Evolutionary conservation across 176 grass and related monocot genomes (phyloP).

Genomic region (Tillandsia fasciculata): DNA sequence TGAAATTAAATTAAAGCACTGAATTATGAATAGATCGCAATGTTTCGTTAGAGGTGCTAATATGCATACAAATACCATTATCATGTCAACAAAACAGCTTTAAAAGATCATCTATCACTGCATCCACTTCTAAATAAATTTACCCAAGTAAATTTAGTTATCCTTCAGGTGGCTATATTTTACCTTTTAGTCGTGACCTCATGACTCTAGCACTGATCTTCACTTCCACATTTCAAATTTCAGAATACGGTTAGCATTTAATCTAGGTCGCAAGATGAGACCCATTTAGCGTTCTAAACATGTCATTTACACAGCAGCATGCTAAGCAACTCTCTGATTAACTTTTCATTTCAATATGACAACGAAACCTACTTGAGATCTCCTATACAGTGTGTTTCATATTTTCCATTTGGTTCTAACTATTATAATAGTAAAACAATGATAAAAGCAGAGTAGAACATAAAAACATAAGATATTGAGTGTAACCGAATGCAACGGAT

Average conservation of each 20-base stretch:
- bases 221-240: neutral
- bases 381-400: neutral
- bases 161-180: no score
- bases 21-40: no score
- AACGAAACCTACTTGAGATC: neutral
- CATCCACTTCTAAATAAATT: no score
- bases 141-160: no score
- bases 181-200: no score
- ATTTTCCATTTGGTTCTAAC: neutral
- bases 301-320: neutral
- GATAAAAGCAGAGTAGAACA: conserved; percentile 10
- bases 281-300: neutral
- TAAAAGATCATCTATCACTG: no score
- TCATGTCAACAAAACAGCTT: no score
- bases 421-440: neutral
- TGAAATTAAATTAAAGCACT: no score
- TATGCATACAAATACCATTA: no score
- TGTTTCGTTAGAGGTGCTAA: no score
- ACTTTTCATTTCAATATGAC: neutral
- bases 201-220: neutral
- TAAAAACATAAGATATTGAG: conserved; percentile 14
- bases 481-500: neutral
- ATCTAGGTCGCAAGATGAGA: neutral
- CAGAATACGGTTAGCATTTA: neutral
- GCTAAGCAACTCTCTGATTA: neutral